A percentile compares a stretch with the other conserved stretches of the same genome.
These are phyloP conservation scores for Ustilago shanxiensis DNA, from an alignment of 1,284 basidiomycete species.

Conservation along the genomic window DNA sequence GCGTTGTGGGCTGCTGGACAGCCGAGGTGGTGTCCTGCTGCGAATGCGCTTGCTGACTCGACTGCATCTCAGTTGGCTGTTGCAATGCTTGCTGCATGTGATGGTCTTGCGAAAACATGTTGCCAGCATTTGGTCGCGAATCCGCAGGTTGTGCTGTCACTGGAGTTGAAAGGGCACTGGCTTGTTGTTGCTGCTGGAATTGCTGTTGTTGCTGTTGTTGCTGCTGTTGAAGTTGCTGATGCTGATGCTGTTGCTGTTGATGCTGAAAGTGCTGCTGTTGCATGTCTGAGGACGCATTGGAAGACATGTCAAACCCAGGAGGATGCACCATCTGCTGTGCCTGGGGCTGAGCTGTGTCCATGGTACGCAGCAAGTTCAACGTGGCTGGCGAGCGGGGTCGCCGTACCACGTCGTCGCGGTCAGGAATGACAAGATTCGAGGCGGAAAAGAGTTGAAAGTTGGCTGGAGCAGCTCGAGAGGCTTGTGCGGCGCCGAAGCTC, in stretches of 20 bases:
- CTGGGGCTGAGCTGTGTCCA: constrained; percentile 27
- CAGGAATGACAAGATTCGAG: constrained; percentile 11
- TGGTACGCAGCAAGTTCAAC: constrained; percentile 20
- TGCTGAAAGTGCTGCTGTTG: constrained; percentile 38
- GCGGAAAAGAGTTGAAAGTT: constrained; percentile 23
- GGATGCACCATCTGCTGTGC: constrained; percentile 32
- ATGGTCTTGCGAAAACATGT: constrained; percentile 10
- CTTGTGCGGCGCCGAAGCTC: constrained; percentile 37
- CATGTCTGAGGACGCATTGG: constrained; percentile 18
- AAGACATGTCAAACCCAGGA: constrained; percentile 17
- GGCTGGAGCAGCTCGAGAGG: constrained; percentile 10
- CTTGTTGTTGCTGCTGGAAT: constrained; percentile 24
- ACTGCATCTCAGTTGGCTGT: constrained; percentile 23
- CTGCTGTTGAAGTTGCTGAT: background rate
- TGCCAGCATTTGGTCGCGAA: background rate
- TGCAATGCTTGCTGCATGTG: constrained; percentile 10
- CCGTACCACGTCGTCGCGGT: constrained; percentile 23
- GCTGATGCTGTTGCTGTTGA: constrained; percentile 8
- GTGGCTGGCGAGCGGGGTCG: constrained; percentile 44
- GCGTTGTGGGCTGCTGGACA: constrained; percentile 20
- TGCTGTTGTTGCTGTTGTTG: constrained; percentile 14
- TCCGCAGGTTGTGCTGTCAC: constrained; percentile 20
- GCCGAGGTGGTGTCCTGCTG: constrained; percentile 11
- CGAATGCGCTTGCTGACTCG: constrained; percentile 7
- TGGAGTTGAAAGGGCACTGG: constrained; percentile 23